A percentile compares a stretch with the other conserved stretches of the same genome.
Conservation (phyloP, 441 rosid species). For the Mallotus repandus region DNA sequence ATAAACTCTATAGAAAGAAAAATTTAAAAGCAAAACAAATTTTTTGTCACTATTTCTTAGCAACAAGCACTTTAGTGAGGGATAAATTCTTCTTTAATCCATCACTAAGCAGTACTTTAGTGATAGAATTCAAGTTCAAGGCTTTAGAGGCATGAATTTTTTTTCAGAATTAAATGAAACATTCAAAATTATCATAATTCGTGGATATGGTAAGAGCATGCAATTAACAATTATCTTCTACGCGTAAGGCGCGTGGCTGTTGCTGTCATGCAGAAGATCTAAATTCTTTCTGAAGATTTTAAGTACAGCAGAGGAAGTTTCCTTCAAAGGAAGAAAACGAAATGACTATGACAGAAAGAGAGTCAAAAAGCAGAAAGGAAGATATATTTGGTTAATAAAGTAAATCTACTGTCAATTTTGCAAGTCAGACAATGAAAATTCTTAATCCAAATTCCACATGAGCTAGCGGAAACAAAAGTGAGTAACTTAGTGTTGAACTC, state of each 20-base stretch:
- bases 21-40: no score
- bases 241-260: background rate
- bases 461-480: background rate
- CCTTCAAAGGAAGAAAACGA: background rate
- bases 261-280: constrained; percentile 1
- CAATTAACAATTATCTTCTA: constrained; percentile 1
- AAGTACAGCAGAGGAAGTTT: background rate
- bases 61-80: no score
- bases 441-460: background rate
- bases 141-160: no score
- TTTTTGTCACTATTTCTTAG: no score
- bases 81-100: no score
- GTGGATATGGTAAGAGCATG: background rate
- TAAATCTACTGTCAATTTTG: background rate
- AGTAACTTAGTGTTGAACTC: no score
- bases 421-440: background rate
- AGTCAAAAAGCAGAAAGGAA: background rate
- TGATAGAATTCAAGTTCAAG: no score
- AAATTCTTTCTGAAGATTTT: constrained; percentile 4
- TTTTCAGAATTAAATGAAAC: background rate
- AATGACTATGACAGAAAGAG: background rate
- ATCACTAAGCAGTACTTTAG: no score
- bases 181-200: background rate
- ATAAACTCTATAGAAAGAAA: no score
- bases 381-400: background rate